Evolutionary conservation across 2,329 filamentous ascomycete species (phyloP).

Genomic region (Aspergillus sp.): DNA sequence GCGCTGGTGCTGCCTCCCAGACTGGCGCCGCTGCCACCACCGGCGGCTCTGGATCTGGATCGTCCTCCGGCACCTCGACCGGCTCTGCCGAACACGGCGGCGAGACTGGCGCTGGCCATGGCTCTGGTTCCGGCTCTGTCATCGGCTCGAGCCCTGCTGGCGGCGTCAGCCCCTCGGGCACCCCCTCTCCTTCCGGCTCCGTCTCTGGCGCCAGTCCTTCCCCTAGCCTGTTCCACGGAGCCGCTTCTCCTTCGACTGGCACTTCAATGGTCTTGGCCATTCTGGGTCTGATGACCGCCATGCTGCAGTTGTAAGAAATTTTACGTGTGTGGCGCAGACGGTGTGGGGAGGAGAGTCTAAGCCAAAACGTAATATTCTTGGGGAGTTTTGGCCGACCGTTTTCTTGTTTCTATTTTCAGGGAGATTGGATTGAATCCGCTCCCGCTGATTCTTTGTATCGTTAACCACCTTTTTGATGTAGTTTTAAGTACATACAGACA

Average conservation of each 20-base stretch:
- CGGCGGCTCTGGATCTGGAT: constrained; percentile 10
- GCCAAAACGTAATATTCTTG: not conserved
- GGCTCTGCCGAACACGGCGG: not conserved
- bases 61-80: constrained; percentile 9
- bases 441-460: not conserved
- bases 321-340: not conserved
- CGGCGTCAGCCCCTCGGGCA: not conserved
- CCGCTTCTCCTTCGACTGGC: constrained; percentile 22
- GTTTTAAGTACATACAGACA: not conserved
- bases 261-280: constrained; percentile 21
- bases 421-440: not conserved
- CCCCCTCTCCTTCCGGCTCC: constrained; percentile 13
- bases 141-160: constrained; percentile 7
- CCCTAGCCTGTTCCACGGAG: constrained; percentile 18
- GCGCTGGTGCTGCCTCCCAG: constrained; percentile 9
- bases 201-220: constrained; percentile 20
- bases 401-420: not conserved
- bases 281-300: constrained; percentile 25
- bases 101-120: constrained; percentile 4
- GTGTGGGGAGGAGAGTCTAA: too few species aligned
- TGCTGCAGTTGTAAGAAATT: constrained; percentile 29
- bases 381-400: not conserved
- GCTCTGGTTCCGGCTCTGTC: constrained; percentile 14
- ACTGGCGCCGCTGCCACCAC: constrained; percentile 6
- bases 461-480: not conserved